Base-by-base conservation (phyloP, 805 yeast species). In the Maudiozyma saulgeensis region DNA sequence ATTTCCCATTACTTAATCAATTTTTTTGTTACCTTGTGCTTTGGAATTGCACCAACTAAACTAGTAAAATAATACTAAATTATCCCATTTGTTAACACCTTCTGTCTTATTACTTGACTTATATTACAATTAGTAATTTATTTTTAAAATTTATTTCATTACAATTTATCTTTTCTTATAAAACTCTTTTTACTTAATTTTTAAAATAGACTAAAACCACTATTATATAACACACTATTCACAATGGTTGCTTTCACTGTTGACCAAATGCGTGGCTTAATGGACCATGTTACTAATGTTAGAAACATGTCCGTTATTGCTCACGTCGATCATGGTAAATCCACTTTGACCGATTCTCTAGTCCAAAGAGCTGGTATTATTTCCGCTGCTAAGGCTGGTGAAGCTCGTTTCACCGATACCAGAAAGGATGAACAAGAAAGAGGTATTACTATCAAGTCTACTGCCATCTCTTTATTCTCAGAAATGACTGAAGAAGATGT, bases 271-370 rank as follows among this genome's bases (percentile, higher is more conserved):
- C 95, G 99, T 80, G 89, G 77, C 72, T 84, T 91, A 78, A 91
- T 91, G 99, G 98, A 93, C 95, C 85, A 84, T 79, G 96, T 90
- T 81, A 85, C 97, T 77, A 91, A 91, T 74, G 97, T 93, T 72
- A 96, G 99, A 82, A 93, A 93, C 95, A 93, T 91, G 95, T 91
- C 98, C 77, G 99, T 91, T 77, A 93, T 93, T 84, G 99, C 99
- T 71, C 99, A 91, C 82, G 98, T 91, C 86, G 99, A 91, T 83
- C 99, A 93, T 82, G 99, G 99, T 80, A 91, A 91, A 78, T 90
- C 97, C 64, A 91, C 99, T 68, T 84, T 91, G 76, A 91, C 99
- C 76, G 99, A 91, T 78, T 93, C 99, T 60, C 85, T 91, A 73
- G 98, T 91, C 68, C 98, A 91, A 81, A 85, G 84, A 70, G 99